Evolutionary conservation across 2,329 filamentous ascomycete species (phyloP), one percentile per base, ranked within the genome.

Genomic region (Clonostachys sp.): DNA sequence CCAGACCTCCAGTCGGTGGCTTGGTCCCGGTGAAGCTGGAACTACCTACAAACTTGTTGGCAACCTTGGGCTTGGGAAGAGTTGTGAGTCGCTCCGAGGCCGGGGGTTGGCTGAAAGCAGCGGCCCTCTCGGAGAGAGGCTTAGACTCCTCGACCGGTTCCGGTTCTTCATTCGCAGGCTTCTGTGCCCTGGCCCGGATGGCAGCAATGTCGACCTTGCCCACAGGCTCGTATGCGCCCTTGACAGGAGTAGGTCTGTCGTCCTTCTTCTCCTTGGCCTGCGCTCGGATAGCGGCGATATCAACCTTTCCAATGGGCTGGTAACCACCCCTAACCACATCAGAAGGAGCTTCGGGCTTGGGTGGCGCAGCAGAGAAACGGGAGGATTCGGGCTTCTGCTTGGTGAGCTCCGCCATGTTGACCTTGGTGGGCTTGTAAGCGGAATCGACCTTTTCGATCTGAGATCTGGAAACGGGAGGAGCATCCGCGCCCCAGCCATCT

Each of bases 141-240:
- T 77, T 84, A 3, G 81, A 75, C 46, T 70, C 63, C 14, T 49
- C 46, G 5, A 57, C 52, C n/a, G 56, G 34, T 33, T 57, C 53
- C 16, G 63, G 56, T 42, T 63, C 58, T n/a, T 59, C 56, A 20
- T 63, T 58, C 30, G 68, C 63, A 43, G 80, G 80, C 53, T 82
- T 86, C 66, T 94, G 88, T 6, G 90, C 86, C 66, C 83, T 86
- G 18, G 92, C 86, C 53, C 89, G 83, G 61, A 99, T 96, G 18
- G 92, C 91, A 41, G 89, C 89, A 66, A 99, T 97, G 57, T 99
- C 94, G 10, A 99, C 92, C 70, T 96, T 97, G 42, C 94, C 94
- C 17, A 97, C 77, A 3, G 94, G 94, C 66, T 97, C 88, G 61
- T 99, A 99, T 20, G 91, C 81, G 40, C 94, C 94, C 69, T 95